A percentile compares a stretch with the other conserved stretches of the same genome.
Conservation (phyloP, 768 basidiomycete species). For the Mycena leptocephala region DNA sequence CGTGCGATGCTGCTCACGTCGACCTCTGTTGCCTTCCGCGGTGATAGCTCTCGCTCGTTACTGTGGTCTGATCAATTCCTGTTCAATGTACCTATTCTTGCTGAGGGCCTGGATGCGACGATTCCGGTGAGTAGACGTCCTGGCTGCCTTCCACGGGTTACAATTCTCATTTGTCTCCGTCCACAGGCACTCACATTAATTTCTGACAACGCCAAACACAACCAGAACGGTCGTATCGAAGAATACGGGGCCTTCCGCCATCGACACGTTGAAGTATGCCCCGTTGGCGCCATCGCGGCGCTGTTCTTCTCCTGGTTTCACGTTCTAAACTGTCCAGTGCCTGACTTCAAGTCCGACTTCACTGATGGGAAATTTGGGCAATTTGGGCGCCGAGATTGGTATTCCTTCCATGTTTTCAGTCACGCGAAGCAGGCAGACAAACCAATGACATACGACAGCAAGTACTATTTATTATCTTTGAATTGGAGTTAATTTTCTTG, state of each 20-base stretch:
- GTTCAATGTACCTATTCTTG: no score
- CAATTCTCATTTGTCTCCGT: background rate
- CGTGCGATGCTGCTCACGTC: conserved; percentile 49
- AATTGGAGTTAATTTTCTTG: background rate
- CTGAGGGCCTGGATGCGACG: no score
- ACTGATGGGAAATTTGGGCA: no score
- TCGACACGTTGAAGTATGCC: conserved; percentile 42
- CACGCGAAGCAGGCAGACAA: background rate
- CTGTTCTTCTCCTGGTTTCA: conserved; percentile 36
- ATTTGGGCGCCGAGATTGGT: conserved; percentile 45
- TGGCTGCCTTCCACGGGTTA: background rate
- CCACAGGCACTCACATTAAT: conserved; percentile 9
- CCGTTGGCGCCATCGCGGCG: conserved; percentile 24
- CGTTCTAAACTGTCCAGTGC: conserved; percentile 28
- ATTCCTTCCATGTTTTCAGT: conserved; percentile 26
- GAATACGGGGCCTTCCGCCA: conserved; percentile 47
- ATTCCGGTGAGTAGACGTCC: conserved; percentile 31
- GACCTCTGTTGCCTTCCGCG: conserved; percentile 43
- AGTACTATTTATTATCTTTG: background rate
- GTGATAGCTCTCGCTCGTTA: no score
- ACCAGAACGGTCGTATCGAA: conserved; percentile 33
- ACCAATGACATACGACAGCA: conserved; percentile 49
- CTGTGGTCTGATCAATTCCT: no score
- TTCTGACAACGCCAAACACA: conserved; percentile 15
- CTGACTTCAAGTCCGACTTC: conserved; percentile 26